phyloP scores from a whole-genome alignment of 108 stramenopile species.

The Pseudonitzschia multiseries region DNA sequence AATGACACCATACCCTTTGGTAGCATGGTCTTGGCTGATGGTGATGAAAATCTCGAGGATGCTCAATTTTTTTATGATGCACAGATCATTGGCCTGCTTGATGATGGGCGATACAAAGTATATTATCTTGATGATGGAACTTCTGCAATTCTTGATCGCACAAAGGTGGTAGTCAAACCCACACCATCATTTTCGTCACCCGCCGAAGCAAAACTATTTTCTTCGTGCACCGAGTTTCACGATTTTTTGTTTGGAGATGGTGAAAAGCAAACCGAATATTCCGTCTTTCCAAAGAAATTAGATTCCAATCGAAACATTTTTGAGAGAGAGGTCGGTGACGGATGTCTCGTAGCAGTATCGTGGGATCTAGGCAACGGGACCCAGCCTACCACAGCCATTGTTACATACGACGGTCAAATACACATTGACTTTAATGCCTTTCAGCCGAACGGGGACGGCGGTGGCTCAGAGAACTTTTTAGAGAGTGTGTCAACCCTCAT shows the following conservation, averaged over 20 bases:
- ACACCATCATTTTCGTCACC: not conserved
- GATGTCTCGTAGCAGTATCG: conserved; percentile 1
- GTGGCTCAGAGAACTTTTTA: not conserved
- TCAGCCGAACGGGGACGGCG: not conserved
- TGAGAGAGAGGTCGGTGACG: not conserved
- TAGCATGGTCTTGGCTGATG: not conserved
- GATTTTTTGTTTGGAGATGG: not conserved
- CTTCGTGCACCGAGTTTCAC: not conserved
- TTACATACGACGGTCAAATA: conserved; percentile 4
- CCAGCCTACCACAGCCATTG: not conserved
- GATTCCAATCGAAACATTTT: not conserved
- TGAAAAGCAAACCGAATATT: not conserved
- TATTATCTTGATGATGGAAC: not conserved
- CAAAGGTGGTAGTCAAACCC: not conserved
- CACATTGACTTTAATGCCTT: not conserved
- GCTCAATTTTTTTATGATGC: not conserved
- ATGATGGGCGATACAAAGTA: not conserved
- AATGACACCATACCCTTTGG: not conserved
- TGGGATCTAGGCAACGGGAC: not conserved
- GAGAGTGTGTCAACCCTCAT: not conserved
- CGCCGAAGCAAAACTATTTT: not conserved
- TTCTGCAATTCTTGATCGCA: not conserved
- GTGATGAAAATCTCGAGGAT: not conserved
- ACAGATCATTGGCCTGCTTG: not conserved
- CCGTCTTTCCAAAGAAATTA: not conserved